Base-by-base conservation (phyloP, 1,284 basidiomycete species). In the Tilletiopsis washingtonensis region DNA sequence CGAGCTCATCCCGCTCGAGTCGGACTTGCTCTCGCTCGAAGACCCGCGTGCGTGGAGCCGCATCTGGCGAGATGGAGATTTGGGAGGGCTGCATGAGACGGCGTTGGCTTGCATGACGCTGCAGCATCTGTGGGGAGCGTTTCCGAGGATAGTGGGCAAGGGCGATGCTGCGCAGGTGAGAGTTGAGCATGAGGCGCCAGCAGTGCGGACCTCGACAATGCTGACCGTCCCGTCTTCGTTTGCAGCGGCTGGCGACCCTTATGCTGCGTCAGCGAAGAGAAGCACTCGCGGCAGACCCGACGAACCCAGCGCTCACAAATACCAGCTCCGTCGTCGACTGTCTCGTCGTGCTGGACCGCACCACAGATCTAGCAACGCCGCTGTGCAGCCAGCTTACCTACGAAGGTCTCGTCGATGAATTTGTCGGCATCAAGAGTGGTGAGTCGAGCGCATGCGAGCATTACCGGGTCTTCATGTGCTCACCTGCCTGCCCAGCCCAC, bases 301-400 rank as follows among this genome's bases (percentile, higher is more conserved):
- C 56, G 47, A 70, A 53, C 45, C 65, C 50, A 4, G 56, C 60
- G 14, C 61, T 69, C 21, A 57, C 57, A 3, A 57, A 52, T 17
- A 54, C 62, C 6, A 65, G 61, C 37, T 63, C 68, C n/a, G 57
- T 72, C 19, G 81, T 98, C 49, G 94, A 99, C 71, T 84, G 83
- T 19, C 76, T 98, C 51, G 83, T 98, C 59, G 80, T 98, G 38
- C 67, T 98, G 49, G 94, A 99, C 73, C 82, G 94, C 45, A 81
- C 84, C 39, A 83, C 88, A n/a, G 94, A 98, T 72, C 86, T 96
- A 83, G 84, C 94, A 47, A 96, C 93, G 0, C 91, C 93, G 1
- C 79, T 98, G 47, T 82, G 93, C 41, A 98, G 93, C 1, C 93
- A 98, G 69, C 77, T 98, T 48, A 99, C 94, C 0, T 99, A 97